Base-by-base conservation (phyloP, 768 basidiomycete species). In the Collybiopsis luxurians region DNA sequence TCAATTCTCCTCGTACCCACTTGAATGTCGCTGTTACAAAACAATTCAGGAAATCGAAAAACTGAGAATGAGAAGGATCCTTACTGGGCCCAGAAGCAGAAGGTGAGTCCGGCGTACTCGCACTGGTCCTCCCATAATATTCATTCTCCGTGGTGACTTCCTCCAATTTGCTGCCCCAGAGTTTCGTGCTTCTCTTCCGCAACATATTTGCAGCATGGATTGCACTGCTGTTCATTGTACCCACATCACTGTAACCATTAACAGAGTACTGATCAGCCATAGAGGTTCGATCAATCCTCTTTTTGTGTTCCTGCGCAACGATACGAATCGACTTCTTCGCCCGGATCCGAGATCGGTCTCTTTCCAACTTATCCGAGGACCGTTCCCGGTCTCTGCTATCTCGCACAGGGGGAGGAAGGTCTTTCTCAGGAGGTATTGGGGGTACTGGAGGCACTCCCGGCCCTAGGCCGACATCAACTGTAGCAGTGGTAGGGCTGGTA, bases 1-100 rank as follows among this genome's bases (percentile, higher is more conserved):
- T 98, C 36, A 98, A 80, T 72, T 98, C 95, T 52, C 97, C 97
- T 64, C 96, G 89, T 38, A 98, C 92, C 97, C 97, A 98, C 68
- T 95, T 96, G 78, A 98, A 95, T 42, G 95, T 95, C 24, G 85
- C 92, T 65, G 15, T n/a, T n/a, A n/a, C n/a, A 66, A 53, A 73
- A 59, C 56, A 54, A 28, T 42, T 24, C 27, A 55, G 51, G 57
- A 19, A 54, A 34, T 27, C 26, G 15, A 23, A 39, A 17, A 40
- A 19, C 48, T 28, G 54, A 55, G 36, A 24, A 50, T 57, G 19
- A 49, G 47, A 52, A 53, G 55, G 63, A 56, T 48, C 80, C 90
- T 66, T 70, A 94, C 90, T 87, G 23, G 86, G 80, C 39, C 82
- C 82, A 28, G 53, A 24, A 58, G 81, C 77, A 30, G 86, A 80